A percentile compares a stretch with the other conserved stretches of the same genome.
phyloP scores from a whole-genome alignment of 371 early-diverging fungal species.

The Fennellomyces sp. region DNA sequence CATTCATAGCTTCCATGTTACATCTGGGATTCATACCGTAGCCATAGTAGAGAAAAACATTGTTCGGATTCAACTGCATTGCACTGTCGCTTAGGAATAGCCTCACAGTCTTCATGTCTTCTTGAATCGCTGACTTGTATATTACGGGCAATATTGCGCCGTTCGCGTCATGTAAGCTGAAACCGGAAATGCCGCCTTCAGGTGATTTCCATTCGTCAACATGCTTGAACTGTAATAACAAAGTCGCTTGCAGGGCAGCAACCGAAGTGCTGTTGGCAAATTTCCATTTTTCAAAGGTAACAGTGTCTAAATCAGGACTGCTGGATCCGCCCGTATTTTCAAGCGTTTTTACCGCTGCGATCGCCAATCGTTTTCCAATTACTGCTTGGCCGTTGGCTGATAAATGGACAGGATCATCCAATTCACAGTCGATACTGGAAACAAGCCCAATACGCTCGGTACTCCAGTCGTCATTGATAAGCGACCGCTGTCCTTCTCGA shows the following conservation, averaged over 20 bases:
- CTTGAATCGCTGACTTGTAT: slow-evolving; percentile 9
- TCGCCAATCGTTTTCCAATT: slow-evolving; percentile 33
- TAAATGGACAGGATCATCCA: slow-evolving; percentile 43
- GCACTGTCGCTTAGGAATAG: slow-evolving; percentile 12
- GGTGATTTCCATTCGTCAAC: not conserved
- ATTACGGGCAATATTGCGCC: slow-evolving; percentile 3
- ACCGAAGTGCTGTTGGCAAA: not conserved
- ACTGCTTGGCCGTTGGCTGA: slow-evolving; percentile 22
- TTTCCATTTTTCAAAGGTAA: not conserved
- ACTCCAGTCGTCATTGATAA: not conserved
- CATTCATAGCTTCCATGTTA: slow-evolving; percentile 9
- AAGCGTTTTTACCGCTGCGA: slow-evolving; percentile 16
- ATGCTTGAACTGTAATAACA: not conserved
- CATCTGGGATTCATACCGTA: slow-evolving; percentile 20
- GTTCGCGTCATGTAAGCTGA: slow-evolving; percentile 9
- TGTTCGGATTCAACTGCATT: not conserved
- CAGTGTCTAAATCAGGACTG: not conserved
- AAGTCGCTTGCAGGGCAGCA: not conserved
- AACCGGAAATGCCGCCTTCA: slow-evolving; percentile 9
- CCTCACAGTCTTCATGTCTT: not conserved
- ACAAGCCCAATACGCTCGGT: not conserved
- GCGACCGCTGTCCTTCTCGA: slow-evolving; percentile 22
- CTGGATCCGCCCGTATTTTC: not conserved
- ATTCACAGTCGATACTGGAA: slow-evolving; percentile 22
- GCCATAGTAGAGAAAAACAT: slow-evolving; percentile 19